Base-by-base conservation (phyloP, 495 filamentous ascomycete species). In the Podospora fimiseda region DNA sequence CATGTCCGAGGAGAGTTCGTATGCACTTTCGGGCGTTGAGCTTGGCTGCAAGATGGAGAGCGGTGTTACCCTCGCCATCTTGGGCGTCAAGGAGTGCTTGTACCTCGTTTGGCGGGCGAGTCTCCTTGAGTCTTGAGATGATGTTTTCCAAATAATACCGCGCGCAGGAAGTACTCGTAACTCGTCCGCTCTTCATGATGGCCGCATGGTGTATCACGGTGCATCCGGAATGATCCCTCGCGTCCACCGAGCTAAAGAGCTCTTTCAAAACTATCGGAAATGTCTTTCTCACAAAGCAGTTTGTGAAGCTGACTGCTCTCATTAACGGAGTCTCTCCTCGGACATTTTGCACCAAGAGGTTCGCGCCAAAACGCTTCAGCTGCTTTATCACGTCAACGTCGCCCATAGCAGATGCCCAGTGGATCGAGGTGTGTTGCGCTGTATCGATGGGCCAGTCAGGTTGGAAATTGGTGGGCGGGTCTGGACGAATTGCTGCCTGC, bases 401-500 rank as follows among this genome's bases (percentile, higher is more conserved):
- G 38, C 92, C 93, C 93, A 98, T 97, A n/a, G 93, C 87, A 52
- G 88, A 87, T 15, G 90, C 93, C 93, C 93, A 98, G 64, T 98
- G 93, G 51, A 98, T 76, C 2, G 90, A 90, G 2, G 88, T 92
- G 60, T 96, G 90, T 3, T 82, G 81, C 45, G 92, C 88, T 16
- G 88, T 83, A 60, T 98, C 93, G 59, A 98, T 95, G 22, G 83
- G 72, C 63, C 88, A 86, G 70, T 97, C 84, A 13, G 94, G 82
- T 55, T 95, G 82, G 64, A 93, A 94, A 59, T 88, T 83, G 14
- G 78, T 67, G 0, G 93, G 93, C 7, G 92, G 89, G 39, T 84
- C 77, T 6, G 90, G 90, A 19, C 86, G 85, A 24, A 82, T 75
- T 8, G 77, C 77, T 36, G 85, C 75, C 6, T 82, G 51, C 53